Conservation (phyloP, 108 stramenopile genomes). For the Nitzschia inconspicua region DNA sequence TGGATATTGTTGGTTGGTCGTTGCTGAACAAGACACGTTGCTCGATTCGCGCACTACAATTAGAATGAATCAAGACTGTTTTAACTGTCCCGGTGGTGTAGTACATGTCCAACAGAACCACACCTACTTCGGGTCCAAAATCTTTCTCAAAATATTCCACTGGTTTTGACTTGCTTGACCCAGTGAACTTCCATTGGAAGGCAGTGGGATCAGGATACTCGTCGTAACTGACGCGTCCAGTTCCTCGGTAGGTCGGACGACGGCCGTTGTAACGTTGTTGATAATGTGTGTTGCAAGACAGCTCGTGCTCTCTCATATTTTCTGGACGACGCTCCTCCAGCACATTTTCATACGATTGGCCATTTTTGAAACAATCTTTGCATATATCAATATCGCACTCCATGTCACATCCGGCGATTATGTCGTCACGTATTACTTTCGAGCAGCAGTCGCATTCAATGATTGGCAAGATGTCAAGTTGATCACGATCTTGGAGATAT, state of each 20-base stretch:
- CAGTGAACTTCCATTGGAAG: conserved; percentile 26
- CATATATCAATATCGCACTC: conserved; percentile 31
- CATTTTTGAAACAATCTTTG: conserved; percentile 22
- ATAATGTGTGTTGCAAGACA: neutral
- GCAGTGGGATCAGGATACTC: conserved; percentile 25
- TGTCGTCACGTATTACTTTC: conserved; percentile 4
- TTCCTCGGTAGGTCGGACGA: conserved; percentile 19
- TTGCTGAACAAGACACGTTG: conserved; percentile 20
- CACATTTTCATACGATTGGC: conserved; percentile 24
- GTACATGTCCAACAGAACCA: conserved; percentile 18
- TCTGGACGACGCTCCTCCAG: conserved; percentile 11
- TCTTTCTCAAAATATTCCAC: conserved; percentile 30
- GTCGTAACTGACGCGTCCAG: conserved; percentile 27
- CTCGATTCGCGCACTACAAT: neutral
- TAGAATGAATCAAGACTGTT: conserved; percentile 8
- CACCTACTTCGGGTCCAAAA: conserved; percentile 18
- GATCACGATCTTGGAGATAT: conserved; percentile 16
- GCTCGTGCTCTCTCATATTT: neutral
- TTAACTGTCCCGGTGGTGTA: conserved; percentile 21
- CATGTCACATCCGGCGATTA: conserved; percentile 22
- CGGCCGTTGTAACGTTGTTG: conserved; percentile 15
- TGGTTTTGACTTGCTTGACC: conserved; percentile 5
- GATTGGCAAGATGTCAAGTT: neutral
- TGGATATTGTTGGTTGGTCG: conserved; percentile 15
- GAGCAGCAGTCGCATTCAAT: conserved; percentile 35